These are phyloP conservation scores for Prunus salicina DNA, from an alignment of 306 rosid genomes.

Conservation along the genomic window DNA sequence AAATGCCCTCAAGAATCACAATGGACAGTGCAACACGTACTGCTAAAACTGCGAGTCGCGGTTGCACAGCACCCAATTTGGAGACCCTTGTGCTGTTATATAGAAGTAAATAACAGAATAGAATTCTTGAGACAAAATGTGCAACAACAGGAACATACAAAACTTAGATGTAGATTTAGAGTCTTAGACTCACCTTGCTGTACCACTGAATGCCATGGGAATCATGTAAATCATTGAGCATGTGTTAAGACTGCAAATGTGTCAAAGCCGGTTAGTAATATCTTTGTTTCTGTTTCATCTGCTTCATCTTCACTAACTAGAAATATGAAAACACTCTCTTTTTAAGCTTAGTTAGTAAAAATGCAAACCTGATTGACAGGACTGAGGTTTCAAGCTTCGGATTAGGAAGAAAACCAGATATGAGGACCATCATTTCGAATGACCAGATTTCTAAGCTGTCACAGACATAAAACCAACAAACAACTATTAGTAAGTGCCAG, in stretches of 20 bases:
- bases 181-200: constrained; percentile 28
- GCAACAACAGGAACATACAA: not conserved
- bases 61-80: constrained; percentile 39
- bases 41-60: constrained; percentile 28
- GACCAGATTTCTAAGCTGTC: constrained; percentile 29
- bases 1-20: constrained; percentile 29
- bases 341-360: no score
- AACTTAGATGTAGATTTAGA: not conserved
- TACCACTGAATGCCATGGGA: constrained; percentile 42
- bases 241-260: constrained; percentile 39
- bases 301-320: no score
- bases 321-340: no score
- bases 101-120: not conserved
- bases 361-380: constrained; percentile 25
- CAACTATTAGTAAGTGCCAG: not conserved
- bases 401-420: constrained; percentile 34
- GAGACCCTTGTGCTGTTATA: constrained; percentile 40
- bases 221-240: constrained; percentile 37
- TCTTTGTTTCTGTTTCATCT: not conserved
- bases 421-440: constrained; percentile 27
- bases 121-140: not conserved
- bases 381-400: constrained; percentile 36
- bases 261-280: not conserved
- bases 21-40: constrained; percentile 24
- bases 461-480: not conserved